Evolutionary conservation across 495 filamentous ascomycete species (phyloP).

Genomic region (Neurospora sp.): DNA sequence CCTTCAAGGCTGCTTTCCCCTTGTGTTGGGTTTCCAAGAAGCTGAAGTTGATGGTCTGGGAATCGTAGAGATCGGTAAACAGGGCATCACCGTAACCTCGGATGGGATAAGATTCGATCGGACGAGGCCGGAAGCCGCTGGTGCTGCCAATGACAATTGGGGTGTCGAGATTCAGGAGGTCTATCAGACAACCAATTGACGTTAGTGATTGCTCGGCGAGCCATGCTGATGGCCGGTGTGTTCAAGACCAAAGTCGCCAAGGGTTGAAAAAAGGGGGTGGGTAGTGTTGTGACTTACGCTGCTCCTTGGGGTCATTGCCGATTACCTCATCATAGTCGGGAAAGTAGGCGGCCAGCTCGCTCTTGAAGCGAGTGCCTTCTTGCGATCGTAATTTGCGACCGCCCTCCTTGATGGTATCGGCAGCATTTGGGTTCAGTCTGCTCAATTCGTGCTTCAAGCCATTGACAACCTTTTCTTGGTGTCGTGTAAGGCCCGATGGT

Average conservation of each 20-base stretch:
- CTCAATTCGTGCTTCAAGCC: slow-evolving; percentile 44
- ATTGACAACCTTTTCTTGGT: slow-evolving; percentile 40
- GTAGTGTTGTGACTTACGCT: slow-evolving; percentile 46
- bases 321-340: slow-evolving; percentile 86
- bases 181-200: slow-evolving; percentile 21
- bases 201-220: slow-evolving; percentile 35
- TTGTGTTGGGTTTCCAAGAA: slow-evolving; percentile 35
- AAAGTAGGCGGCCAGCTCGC: slow-evolving; percentile 80
- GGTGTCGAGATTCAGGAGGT: slow-evolving; percentile 50
- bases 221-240: slow-evolving; percentile 13
- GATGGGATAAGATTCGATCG: slow-evolving; percentile 24
- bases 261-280: slow-evolving; percentile 1
- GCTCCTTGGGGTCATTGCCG: slow-evolving; percentile 65
- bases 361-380: slow-evolving; percentile 59
- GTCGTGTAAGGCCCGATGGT: slow-evolving; percentile 24
- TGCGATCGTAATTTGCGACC: slow-evolving; percentile 47
- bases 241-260: background rate
- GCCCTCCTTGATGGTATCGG: slow-evolving; percentile 32
- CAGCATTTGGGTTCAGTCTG: slow-evolving; percentile 31
- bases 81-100: slow-evolving; percentile 36
- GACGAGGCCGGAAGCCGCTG: slow-evolving; percentile 7
- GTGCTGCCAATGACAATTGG: slow-evolving; percentile 46
- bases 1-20: slow-evolving; percentile 20
- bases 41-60: slow-evolving; percentile 46
- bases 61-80: slow-evolving; percentile 40